Base-by-base conservation (phyloP, 2,329 filamentous ascomycete genomes). In the Pseudogymnoascus sp. region DNA sequence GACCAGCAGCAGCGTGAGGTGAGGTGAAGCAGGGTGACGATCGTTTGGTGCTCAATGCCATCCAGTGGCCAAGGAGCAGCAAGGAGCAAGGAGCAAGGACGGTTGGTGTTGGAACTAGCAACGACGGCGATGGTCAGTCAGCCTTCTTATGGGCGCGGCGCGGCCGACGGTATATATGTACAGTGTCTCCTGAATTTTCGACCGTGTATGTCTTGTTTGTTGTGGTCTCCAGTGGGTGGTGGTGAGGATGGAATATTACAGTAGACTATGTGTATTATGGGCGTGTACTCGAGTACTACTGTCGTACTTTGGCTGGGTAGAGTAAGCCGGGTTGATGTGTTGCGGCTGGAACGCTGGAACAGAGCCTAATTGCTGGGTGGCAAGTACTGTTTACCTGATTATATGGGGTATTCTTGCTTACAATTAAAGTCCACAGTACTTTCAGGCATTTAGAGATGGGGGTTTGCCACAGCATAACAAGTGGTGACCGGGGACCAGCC, bases 381-480 rank as follows among this genome's bases (percentile, higher is more conserved):
- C 28, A 48, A 28, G 39, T 48, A 26, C 12, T 48, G 39, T 26
- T 1, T 48, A 48, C 39, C 28, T 28, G 3, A 8, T 15, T 15
- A 7, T 48, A 21, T 28, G 5, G 5, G 21, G 3, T 13, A 28
- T n/a, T 48, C 2, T 48, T 48, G 21, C 13, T 48, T 2, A n/a
- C 13, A 48, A 2, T 2, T 15, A 8, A 48, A 48, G 39, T 48
- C 13, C 2, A 26, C 9, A 26, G 39, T 48, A 48, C 39, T 10
- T 48, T 3, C 13, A 26, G 21, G 9, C 39, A 48, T 9, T 48
- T 48, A 7, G 39, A 26, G 39, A 48, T n/a, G 19, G 39, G n/a
- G 9, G n/a, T n/a, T 48, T 48, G 39, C 21, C 39, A 45, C 39
- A 45, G 21, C 39, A 45, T 45, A 45, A 45, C 39, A 45, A 45